phyloP scores from a whole-genome alignment of 192 early-diverging fungal genomes.

The Glomus cerebriforme region DNA sequence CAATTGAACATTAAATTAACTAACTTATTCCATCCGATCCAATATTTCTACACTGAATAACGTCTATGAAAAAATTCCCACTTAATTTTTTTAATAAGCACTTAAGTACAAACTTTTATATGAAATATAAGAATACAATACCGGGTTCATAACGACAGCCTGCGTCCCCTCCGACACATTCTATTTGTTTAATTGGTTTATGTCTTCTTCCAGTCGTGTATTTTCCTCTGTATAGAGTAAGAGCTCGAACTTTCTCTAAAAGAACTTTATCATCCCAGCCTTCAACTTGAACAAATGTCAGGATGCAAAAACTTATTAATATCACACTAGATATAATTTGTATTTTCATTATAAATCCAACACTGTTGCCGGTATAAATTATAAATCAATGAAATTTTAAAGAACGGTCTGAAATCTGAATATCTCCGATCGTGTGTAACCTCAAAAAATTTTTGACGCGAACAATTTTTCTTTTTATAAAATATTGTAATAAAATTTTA shows the following conservation, averaged over 20 bases:
- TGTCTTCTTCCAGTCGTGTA: neutral
- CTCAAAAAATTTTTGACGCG: too few species aligned
- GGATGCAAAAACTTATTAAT: neutral
- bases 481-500: neutral
- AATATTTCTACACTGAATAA: neutral
- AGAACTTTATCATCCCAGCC: neutral
- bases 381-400: too few species aligned
- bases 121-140: neutral
- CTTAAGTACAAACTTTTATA: too few species aligned
- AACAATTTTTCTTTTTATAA: neutral
- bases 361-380: too few species aligned
- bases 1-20: neutral
- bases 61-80: neutral
- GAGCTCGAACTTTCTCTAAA: neutral
- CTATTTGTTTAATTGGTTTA: neutral
- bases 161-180: neutral
- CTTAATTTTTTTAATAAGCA: too few species aligned
- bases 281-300: neutral
- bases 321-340: neutral
- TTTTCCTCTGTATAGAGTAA: neutral
- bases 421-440: too few species aligned
- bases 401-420: too few species aligned
- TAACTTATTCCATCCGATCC: neutral
- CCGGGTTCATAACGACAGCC: neutral
- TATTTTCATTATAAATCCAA: neutral